A percentile compares a stretch with the other conserved stretches of the same genome.
These are phyloP conservation scores for Cryptococcus sp. DNA, from an alignment of 1,284 basidiomycete species.

Conservation along the genomic window DNA sequence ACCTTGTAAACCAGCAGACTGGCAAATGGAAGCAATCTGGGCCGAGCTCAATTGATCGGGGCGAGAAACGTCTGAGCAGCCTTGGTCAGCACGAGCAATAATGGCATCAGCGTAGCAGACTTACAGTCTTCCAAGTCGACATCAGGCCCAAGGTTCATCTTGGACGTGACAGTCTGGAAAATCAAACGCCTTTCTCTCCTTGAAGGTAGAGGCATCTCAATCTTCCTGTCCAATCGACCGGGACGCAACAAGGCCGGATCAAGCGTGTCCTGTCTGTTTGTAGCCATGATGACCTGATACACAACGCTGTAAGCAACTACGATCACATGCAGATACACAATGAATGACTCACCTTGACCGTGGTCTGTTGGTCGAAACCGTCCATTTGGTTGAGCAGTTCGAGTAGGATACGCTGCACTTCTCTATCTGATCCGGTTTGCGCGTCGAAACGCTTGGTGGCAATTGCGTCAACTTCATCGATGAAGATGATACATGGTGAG, in stretches of 20 bases:
- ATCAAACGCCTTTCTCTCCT: slow-evolving; percentile 94
- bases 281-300: slow-evolving; percentile 94
- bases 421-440: slow-evolving; percentile 97
- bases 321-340: neutral
- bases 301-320: neutral
- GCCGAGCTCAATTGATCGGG: slow-evolving; percentile 95
- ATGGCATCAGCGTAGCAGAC: slow-evolving; percentile 34
- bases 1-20: slow-evolving; percentile 97
- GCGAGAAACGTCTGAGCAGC: slow-evolving; percentile 78
- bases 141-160: slow-evolving; percentile 98
- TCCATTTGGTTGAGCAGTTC: slow-evolving; percentile 99
- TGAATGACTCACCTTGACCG: slow-evolving; percentile 76
- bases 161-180: slow-evolving; percentile 95
- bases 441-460: slow-evolving; percentile 99
- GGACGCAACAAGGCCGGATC: slow-evolving; percentile 97
- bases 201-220: slow-evolving; percentile 95
- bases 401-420: slow-evolving; percentile 98
- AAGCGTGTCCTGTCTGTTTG: slow-evolving; percentile 92
- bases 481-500: slow-evolving; percentile 97
- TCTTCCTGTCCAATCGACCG: slow-evolving; percentile 96
- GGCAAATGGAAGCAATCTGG: slow-evolving; percentile 93
- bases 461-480: slow-evolving; percentile 99
- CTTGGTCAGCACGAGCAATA: slow-evolving; percentile 10
- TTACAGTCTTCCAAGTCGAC: slow-evolving; percentile 97
- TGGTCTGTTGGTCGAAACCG: slow-evolving; percentile 98